Evolutionary conservation across 495 filamentous ascomycete genomes (phyloP), one percentile per base, ranked within the genome.

Genomic region (Penicillium pulvis): DNA sequence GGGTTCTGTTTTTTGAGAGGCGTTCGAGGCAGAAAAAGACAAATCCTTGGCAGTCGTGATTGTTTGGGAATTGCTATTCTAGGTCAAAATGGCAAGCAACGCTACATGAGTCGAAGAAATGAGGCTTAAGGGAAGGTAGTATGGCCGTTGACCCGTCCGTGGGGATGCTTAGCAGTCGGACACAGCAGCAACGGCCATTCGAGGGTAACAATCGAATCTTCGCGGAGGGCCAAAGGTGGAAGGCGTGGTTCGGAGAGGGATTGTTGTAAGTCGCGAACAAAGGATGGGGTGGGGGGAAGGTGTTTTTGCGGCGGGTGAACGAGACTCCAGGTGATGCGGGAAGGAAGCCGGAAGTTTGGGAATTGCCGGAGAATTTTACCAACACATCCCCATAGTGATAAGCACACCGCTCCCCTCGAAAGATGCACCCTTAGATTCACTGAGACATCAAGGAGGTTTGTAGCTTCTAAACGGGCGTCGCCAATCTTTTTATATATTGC

Each of bases 101-200:
- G 9, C 41, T 48, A 8, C 30, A 43, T 51, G 16, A 28, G 11
- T 31, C 20, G 8, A 39, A 6, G 35, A 45, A 24, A n/a, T 20
- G 35, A 28, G 47, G 36, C 11, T 41, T 17, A 49, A 51, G 53
- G 53, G 24, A 17, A 11, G 42, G 41, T 58, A 53, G 33, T 59
- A 63, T 63, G 67, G 62, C 62, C 62, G 65, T 70, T 67, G 67
- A 65, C 56, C 49, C 45, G 62, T 66, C 59, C 60, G 57, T 48
- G 46, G 47, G 51, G 14, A 57, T 36, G 49, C 46, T 62, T 65
- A 61, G 61, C 57, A 61, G 64, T 59, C 62, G 67, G 60, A 64
- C 64, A 66, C 62, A 64, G 64, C 53, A 59, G 55, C 68, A 69
- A 64, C 62, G 62, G 69, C 69, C 67, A 64, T 60, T 63, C 59